Base-by-base conservation (phyloP, 495 filamentous ascomycete species). In the Aspergillus sclerotioniger region DNA sequence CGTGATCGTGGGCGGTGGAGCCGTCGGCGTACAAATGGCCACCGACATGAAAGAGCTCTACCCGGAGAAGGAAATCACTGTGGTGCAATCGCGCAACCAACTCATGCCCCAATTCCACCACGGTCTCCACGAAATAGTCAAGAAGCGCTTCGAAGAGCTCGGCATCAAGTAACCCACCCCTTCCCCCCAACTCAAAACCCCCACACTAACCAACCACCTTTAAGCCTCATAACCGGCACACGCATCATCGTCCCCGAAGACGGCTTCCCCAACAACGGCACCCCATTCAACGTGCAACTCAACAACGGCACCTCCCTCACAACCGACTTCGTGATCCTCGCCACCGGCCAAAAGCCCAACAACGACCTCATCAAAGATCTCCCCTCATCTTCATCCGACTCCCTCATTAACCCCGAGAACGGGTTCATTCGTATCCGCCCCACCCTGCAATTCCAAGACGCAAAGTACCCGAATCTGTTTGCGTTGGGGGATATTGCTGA, bases 401-500 rank as follows among this genome's bases (percentile, higher is more conserved):
- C 75, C 1, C 73, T 87, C 9, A 66, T 80, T 0, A 77, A 78
- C 73, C 67, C 71, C 0, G 62, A 74, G n/a, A 79, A 76, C 52
- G 74, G 77, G 8, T 74, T 75, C 46, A 79, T 87, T 62, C 75
- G 76, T 8, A 77, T 85, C 43, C 68, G 76, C 31, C 75, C 79
- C 0, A 88, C 83, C 0, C 68, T 88, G 62, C 85, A 87, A 61
- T 73, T 88, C 45, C 53, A 66, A 1, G 77, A 82, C 61, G 64
- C 67, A 6, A 54, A 72, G n/a, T 71, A 78, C 37, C 67, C 76
- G 0, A 73, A 84, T 47, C 61, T 88, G 3, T 88, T 83, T 56
- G 81, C 77, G 0, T 74, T 84, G 10, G 85, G 85, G 1, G 85
- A 88, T 59, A 84, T 88, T 20, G 83, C 84, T 6, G 79, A 83